Percentiles rank a stretch among this genome's conserved stretches.
Evolutionary conservation across 176 grass and related monocot genomes (phyloP).

Genomic region (Neostapfia colusana): DNA sequence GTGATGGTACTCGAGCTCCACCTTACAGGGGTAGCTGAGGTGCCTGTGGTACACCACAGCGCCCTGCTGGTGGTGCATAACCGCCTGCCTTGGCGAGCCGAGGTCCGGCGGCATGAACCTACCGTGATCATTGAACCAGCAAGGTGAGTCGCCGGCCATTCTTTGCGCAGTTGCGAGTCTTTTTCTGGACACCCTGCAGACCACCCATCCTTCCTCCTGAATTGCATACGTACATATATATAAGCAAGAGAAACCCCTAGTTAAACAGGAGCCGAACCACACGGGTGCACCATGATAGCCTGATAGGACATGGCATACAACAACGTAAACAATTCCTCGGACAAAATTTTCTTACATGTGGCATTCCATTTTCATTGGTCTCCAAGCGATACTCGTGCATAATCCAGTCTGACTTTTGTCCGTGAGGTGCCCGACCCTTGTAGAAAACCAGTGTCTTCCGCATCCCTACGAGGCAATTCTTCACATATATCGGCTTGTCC

Average conservation of each 20-base stretch:
- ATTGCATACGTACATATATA: background rate
- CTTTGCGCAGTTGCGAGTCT: conserved; percentile 51
- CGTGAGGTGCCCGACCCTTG: conserved; percentile 78
- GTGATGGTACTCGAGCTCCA: conserved; percentile 70
- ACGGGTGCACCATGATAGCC: background rate
- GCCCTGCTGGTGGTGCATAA: conserved; percentile 32
- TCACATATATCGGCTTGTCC: conserved; percentile 84
- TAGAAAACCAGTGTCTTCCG: conserved; percentile 94
- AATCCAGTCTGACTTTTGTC: conserved; percentile 92
- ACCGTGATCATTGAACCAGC: conserved; percentile 63
- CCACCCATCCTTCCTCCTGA: conserved; percentile 96
- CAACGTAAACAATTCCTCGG: background rate
- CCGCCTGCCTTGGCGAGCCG: conserved; percentile 38
- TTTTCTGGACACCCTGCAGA: conserved; percentile 91
- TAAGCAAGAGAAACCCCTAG: too few relatives aligned
- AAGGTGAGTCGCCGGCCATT: conserved; percentile 46
- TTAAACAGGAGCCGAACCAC: background rate
- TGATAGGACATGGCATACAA: background rate
- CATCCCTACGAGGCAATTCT: conserved; percentile 80
- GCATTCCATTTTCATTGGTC: conserved; percentile 61
- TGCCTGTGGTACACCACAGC: conserved; percentile 37
- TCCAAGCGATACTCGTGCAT: conserved; percentile 97
- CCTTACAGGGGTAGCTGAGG: conserved; percentile 66
- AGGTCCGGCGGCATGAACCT: conserved; percentile 51
- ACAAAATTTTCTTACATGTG: conserved; percentile 39